Evolutionary conservation across 2,329 filamentous ascomycete genomes (phyloP), one percentile per base, ranked within the genome.

Genomic region (Mycosphaerelloides madeirae): DNA sequence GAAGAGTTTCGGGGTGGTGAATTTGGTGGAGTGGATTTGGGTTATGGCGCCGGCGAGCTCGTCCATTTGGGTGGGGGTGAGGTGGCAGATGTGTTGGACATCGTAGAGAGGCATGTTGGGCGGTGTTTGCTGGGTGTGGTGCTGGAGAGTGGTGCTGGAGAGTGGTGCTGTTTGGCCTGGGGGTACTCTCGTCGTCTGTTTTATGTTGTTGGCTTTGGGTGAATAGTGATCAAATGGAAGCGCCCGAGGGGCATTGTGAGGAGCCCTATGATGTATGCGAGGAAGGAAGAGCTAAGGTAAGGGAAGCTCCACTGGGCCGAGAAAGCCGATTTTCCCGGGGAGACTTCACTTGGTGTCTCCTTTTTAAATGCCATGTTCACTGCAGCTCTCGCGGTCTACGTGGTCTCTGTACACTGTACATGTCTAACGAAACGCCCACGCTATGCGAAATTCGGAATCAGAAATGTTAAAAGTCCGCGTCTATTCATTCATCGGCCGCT

Each of bases 51-150:
- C 44, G 6, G 71, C 70, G 22, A 74, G 58, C 6, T 64, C 54
- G 18, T 67, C 57, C 37, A 65, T 57, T 59, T 74, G 69, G 8
- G 49, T 33, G 4, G 46, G 13, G 31, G 56, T 60, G 11, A 68
- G 56, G 14, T 57, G 49, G 42, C 49, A 57, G 32, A 58, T 57
- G 59, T 73, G 68, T 43, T 68, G 59, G 54, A 73, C 55, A 50
- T 67, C 61, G 62, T 73, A 74, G 54, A 68, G 57, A 8, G 70
- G 70, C 70, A 74, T 73, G 29, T 31, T 61, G 29, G 38, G 16
- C n/a, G n/a, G n/a, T 15, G 15, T 35, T 35, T 12, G 11, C n/a
- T n/a, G n/a, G n/a, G n/a, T n/a, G n/a, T n/a, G n/a, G n/a, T n/a
- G 33, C 6, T n/a, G 13, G 13, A 13, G 13, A 32, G 31, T 32